Percentiles rank a stretch among this genome's conserved stretches.
Conservation (phyloP, 1,139 yeast species). For the Pichia sp. region DNA sequence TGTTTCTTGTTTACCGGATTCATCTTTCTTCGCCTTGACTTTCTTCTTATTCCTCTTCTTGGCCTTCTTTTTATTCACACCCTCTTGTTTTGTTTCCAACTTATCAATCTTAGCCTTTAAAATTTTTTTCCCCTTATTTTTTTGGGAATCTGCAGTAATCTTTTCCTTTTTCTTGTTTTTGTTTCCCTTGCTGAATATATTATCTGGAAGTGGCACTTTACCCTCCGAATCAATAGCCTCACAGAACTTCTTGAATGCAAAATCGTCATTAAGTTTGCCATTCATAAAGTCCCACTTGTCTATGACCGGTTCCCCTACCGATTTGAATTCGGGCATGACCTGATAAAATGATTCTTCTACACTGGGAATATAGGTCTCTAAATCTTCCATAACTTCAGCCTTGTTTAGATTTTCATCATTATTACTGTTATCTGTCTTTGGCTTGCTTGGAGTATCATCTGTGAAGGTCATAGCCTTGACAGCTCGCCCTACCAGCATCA, state of each 20-base stretch:
- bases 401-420: neutral
- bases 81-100: neutral
- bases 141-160: slow-evolving; percentile 5
- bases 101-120: neutral
- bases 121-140: slow-evolving; percentile 3
- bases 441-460: slow-evolving; percentile 9
- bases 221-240: slow-evolving; percentile 5
- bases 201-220: slow-evolving; percentile 7
- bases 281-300: slow-evolving; percentile 6
- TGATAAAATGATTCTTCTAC: slow-evolving; percentile 22
- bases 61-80: neutral
- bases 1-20: neutral
- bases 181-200: slow-evolving; percentile 8
- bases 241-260: slow-evolving; percentile 6
- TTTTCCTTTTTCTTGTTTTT: neutral
- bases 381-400: slow-evolving; percentile 3
- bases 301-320: neutral
- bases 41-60: slow-evolving; percentile 4
- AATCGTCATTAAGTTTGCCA: slow-evolving; percentile 6
- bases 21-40: neutral
- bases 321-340: slow-evolving; percentile 16
- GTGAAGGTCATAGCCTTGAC: slow-evolving; percentile 17
- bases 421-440: neutral
- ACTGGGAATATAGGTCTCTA: slow-evolving; percentile 16
- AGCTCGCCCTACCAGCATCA: slow-evolving; percentile 18